phyloP scores from a whole-genome alignment of 495 filamentous ascomycete species.

The Aspergillus homomorphus region DNA sequence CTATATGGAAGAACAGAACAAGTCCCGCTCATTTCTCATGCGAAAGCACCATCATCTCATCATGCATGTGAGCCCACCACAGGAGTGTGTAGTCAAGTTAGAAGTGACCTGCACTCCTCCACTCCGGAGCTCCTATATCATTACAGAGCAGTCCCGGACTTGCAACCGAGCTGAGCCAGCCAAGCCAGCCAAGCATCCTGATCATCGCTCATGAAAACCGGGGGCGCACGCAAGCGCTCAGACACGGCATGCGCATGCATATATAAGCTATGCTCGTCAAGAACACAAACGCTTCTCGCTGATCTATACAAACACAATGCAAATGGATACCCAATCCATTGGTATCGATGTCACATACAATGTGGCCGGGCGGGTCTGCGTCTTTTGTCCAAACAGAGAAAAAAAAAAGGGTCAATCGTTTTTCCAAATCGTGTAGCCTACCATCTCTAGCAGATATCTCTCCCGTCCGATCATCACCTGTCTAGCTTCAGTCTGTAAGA shows the following conservation, averaged over 20 bases:
- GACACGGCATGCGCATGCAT: neutral
- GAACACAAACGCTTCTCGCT: neutral
- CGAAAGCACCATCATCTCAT: too few species aligned
- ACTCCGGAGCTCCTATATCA: too few species aligned
- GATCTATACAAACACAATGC: neutral
- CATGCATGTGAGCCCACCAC: too few species aligned
- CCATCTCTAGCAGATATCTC: constrained; percentile 42
- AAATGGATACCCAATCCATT: neutral
- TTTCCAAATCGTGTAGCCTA: constrained; percentile 18
- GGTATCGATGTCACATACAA: neutral
- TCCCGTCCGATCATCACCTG: constrained; percentile 38
- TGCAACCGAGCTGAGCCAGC: neutral
- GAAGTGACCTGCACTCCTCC: too few species aligned
- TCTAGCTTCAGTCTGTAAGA: constrained; percentile 28
- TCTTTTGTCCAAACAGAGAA: neutral
- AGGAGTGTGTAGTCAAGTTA: too few species aligned
- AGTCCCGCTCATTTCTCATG: neutral
- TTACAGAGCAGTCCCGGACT: neutral
- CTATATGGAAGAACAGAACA: neutral
- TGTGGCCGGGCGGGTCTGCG: too few species aligned
- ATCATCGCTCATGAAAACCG: neutral
- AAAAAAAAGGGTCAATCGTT: neutral
- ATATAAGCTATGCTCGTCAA: neutral
- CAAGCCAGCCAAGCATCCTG: neutral
- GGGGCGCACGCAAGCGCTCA: neutral